Evolutionary conservation across 2,329 filamentous ascomycete genomes (phyloP).

Genomic region (Fusarium chlamydosporum): DNA sequence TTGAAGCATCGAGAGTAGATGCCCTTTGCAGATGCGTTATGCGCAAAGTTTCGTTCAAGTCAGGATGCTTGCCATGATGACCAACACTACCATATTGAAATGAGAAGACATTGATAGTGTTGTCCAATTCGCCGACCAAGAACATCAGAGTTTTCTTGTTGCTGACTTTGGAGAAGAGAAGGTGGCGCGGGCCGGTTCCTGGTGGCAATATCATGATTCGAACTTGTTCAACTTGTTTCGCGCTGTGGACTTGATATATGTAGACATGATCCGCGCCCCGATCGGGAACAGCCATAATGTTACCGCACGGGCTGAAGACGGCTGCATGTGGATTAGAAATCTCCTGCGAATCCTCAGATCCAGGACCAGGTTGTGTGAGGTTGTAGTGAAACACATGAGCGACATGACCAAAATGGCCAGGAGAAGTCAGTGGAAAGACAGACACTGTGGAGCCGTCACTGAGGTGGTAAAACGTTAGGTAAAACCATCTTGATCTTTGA

Average conservation of each 20-base stretch:
- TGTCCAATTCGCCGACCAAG: slow-evolving; percentile 6
- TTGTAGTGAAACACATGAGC: slow-evolving; percentile 6
- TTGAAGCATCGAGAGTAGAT: slow-evolving; percentile 2
- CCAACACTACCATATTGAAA: not conserved
- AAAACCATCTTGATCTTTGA: too few relatives aligned
- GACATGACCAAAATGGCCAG: not conserved
- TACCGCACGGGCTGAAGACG: not conserved
- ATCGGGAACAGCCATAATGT: slow-evolving; percentile 7
- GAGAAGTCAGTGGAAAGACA: not conserved
- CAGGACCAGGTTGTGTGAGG: slow-evolving; percentile 7
- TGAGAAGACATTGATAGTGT: slow-evolving; percentile 12
- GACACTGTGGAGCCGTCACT: slow-evolving; percentile 7
- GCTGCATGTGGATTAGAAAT: slow-evolving; percentile 5
- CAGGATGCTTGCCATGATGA: not conserved
- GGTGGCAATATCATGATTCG: not conserved
- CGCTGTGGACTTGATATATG: slow-evolving; percentile 6
- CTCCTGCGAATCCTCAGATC: not conserved
- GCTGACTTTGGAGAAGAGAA: not conserved
- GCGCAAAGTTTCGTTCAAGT: slow-evolving; percentile 2
- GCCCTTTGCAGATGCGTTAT: slow-evolving; percentile 3
- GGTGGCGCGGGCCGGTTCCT: slow-evolving; percentile 9
- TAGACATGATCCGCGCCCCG: slow-evolving; percentile 8
- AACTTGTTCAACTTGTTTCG: not conserved
- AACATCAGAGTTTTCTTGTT: not conserved
- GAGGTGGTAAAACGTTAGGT: not conserved